Base-by-base conservation (phyloP, 1,284 basidiomycete genomes). In the Grifola frondosa region DNA sequence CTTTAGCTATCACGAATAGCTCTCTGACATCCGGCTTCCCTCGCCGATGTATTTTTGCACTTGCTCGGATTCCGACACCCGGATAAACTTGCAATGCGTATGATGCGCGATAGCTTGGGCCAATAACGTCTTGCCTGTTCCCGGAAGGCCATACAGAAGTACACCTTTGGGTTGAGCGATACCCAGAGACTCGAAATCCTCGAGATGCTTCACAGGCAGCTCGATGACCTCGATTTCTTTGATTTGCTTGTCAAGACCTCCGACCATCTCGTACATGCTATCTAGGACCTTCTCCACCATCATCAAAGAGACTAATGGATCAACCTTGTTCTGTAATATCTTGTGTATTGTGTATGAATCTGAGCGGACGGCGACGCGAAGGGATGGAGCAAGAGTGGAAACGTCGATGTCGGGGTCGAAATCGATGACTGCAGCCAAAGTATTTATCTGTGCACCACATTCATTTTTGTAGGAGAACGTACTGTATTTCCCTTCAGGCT, bases 211-310 rank as follows among this genome's bases (percentile, higher is more conserved):
- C 56, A 98, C 93, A 20, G 95, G 96, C 21, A 97, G 73, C 67
- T 98, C 96, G 66, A 98, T 97, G 58, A 97, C 96, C 68, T 98
- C 95, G 66, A 98, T 97, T 68, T 97, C 95, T 67, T 97, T 97
- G 67, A 98, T 98, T 64, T 98, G 95, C 65, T 88, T 91, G 74
- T 98, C 95, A 46, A 98, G 78, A 61, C 95, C 95, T 36, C 95
- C 96, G 52, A 98, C 95, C 93, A 97, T 97, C 69, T 98, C 96
- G 69, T 98, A 99, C 26, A 95, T 98, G 65, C 88, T 92, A 67
- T 98, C 95, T 0, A 95, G 95, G 0, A 97, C 95, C 68, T 99
- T 98, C 72, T 98, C 95, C n/a, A 97, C 95, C 95, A 97, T 97
- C 96, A 98, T 96, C 50, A 96, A 80, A 21, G 91, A 93, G 16